Conservation (phyloP, 75 land plant genomes). For the Azolla pinnata region DNA sequence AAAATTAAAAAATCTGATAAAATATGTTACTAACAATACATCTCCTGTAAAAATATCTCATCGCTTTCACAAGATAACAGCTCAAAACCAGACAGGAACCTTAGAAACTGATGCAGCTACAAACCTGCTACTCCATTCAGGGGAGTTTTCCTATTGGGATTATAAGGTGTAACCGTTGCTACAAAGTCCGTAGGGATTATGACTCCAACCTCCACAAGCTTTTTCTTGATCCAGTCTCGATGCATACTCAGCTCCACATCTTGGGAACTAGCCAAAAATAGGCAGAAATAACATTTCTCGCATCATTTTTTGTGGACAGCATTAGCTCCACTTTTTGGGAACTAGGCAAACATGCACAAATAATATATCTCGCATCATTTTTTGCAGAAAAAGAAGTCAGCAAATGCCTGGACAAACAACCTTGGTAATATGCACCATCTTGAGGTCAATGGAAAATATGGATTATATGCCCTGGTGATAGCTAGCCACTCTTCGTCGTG, state of each 20-base stretch:
- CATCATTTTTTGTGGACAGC: not conserved
- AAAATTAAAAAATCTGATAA: too few species aligned
- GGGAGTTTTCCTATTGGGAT: slow-evolving; percentile 15
- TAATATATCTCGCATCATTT: not conserved
- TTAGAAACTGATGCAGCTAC: too few species aligned
- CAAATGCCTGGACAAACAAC: not conserved
- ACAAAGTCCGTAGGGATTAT: slow-evolving; percentile 56
- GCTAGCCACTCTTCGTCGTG: slow-evolving; percentile 98
- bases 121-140: slow-evolving; percentile 4
- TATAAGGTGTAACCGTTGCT: slow-evolving; percentile 42
- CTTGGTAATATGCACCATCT: slow-evolving; percentile 27
- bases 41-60: slow-evolving; percentile 1
- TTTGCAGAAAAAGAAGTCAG: not conserved
- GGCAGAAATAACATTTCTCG: too few species aligned
- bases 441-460: slow-evolving; percentile 50
- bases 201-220: slow-evolving; percentile 32
- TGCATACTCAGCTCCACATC: slow-evolving; percentile 32
- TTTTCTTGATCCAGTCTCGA: slow-evolving; percentile 52
- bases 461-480: slow-evolving; percentile 61
- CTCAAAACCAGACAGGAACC: too few species aligned
- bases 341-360: slow-evolving; percentile 1
- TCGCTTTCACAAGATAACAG: not conserved
- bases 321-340: not conserved
- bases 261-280: slow-evolving; percentile 21
- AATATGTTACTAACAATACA: too few species aligned